phyloP scores from a whole-genome alignment of 176 grass and related monocot genomes.

The Eleusine indica region DNA sequence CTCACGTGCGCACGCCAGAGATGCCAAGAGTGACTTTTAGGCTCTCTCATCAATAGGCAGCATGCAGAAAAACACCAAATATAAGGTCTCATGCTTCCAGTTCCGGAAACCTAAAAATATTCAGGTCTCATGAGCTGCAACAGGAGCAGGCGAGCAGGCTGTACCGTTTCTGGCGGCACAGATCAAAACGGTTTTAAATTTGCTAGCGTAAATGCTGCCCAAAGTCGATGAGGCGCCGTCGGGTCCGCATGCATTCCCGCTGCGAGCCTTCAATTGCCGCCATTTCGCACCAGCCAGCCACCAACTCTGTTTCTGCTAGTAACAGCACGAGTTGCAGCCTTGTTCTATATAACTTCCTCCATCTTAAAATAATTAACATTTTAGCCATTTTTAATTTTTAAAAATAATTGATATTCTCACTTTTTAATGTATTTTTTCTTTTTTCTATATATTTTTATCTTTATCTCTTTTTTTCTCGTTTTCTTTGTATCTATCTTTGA shows the following conservation, averaged over 20 bases:
- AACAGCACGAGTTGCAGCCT: too few species aligned
- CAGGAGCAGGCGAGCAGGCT: not conserved
- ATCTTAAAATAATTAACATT: too few species aligned
- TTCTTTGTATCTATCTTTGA: too few species aligned
- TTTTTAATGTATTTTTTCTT: too few species aligned
- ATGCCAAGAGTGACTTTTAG: too few species aligned
- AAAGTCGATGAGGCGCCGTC: constrained; percentile 11
- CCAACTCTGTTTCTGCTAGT: not conserved
- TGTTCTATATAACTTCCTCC: too few species aligned
- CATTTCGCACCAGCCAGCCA: not conserved
- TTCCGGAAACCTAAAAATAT: not conserved
- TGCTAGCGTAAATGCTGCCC: not conserved
- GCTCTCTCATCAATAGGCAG: too few species aligned
- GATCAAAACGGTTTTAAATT: not conserved
- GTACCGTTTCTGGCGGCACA: not conserved
- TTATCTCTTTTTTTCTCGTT: too few species aligned
- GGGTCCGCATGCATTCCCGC: not conserved
- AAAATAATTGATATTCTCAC: too few species aligned
- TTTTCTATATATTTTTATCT: too few species aligned
- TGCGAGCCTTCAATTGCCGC: constrained; percentile 19
- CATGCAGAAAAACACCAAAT: not conserved
- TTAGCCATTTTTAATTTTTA: too few species aligned
- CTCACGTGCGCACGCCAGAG: not conserved
- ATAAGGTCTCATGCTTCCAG: not conserved
- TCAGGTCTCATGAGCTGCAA: not conserved